A percentile compares a stretch with the other conserved stretches of the same genome.
These are phyloP conservation scores for Clavispora carvajalis DNA, from an alignment of 805 yeast species.

Conservation along the genomic window DNA sequence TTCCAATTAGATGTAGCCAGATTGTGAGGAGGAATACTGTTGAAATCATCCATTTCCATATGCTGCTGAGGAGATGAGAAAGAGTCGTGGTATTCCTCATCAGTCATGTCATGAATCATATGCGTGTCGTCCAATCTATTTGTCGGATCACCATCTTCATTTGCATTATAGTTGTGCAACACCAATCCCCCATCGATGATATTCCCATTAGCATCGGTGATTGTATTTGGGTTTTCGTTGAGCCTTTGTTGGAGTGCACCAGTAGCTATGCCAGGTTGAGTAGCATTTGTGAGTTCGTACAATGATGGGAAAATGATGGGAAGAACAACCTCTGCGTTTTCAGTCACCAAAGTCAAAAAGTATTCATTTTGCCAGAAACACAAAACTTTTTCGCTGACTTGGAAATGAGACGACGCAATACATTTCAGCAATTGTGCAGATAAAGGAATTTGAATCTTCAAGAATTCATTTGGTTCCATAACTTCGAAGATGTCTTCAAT, in stretches of 20 bases:
- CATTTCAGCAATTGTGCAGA: slow-evolving; percentile 93
- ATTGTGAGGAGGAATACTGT: slow-evolving; percentile 36
- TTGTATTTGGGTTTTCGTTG: slow-evolving; percentile 30
- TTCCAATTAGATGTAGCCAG: slow-evolving; percentile 76
- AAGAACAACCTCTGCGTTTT: slow-evolving; percentile 84
- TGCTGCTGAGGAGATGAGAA: slow-evolving; percentile 31
- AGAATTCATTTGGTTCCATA: slow-evolving; percentile 88
- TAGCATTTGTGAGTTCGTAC: slow-evolving; percentile 67
- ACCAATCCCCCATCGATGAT: slow-evolving; percentile 34
- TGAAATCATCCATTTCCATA: slow-evolving; percentile 28
- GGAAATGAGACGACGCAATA: slow-evolving; percentile 92
- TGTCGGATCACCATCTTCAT: slow-evolving; percentile 17
- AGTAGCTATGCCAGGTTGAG: slow-evolving; percentile 40
- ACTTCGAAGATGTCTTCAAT: slow-evolving; percentile 95
- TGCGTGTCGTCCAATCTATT: slow-evolving; percentile 10
- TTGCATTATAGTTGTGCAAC: slow-evolving; percentile 12
- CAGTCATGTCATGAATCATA: slow-evolving; percentile 32
- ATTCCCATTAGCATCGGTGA: slow-evolving; percentile 41
- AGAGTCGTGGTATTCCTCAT: slow-evolving; percentile 41
- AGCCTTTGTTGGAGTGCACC: slow-evolving; percentile 37
- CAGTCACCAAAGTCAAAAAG: slow-evolving; percentile 83
- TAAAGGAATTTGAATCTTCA: slow-evolving; percentile 85
- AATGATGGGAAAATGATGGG: slow-evolving; percentile 89
- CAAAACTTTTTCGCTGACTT: slow-evolving; percentile 91
- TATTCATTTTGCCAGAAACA: slow-evolving; percentile 94